Percentiles rank a stretch among this genome's conserved stretches.
Conservation (phyloP, 257 asterid genomes). For the Solanum etuberosum region DNA sequence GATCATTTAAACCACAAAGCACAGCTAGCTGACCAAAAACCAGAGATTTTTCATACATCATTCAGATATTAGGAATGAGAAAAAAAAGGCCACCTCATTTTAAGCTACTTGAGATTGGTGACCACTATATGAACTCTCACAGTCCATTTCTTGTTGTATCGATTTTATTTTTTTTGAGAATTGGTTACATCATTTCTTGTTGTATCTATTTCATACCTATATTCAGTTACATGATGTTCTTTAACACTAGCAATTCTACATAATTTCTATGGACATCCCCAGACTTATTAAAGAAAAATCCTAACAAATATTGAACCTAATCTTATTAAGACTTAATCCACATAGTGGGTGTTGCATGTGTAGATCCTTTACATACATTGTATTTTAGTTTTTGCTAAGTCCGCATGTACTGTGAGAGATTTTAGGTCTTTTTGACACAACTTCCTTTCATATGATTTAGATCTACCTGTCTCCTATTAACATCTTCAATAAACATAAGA, state of each 20-base stretch:
- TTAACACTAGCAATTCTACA: neutral
- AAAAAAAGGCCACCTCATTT: neutral
- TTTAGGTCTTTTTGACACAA: neutral
- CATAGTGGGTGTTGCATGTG: neutral
- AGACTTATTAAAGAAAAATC: neutral
- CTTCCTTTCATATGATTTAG: neutral
- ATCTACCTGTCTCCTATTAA: neutral
- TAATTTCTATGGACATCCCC: neutral
- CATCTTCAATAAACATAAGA: neutral
- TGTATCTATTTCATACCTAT: neutral
- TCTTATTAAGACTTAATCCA: neutral
- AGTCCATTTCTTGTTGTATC: neutral
- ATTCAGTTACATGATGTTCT: neutral
- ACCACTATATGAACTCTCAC: neutral
- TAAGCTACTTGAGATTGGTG: neutral
- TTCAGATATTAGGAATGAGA: neutral
- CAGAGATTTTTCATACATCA: neutral
- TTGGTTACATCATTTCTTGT: neutral
- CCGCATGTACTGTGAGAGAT: neutral
- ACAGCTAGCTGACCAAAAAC: neutral
- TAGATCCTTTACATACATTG: neutral
- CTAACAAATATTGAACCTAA: neutral
- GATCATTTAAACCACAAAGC: neutral
- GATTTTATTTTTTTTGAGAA: neutral
- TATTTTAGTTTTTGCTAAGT: neutral